Base-by-base conservation (phyloP, 2,329 filamentous ascomycete genomes). In the Arthrobotrys pseudoclavata region DNA sequence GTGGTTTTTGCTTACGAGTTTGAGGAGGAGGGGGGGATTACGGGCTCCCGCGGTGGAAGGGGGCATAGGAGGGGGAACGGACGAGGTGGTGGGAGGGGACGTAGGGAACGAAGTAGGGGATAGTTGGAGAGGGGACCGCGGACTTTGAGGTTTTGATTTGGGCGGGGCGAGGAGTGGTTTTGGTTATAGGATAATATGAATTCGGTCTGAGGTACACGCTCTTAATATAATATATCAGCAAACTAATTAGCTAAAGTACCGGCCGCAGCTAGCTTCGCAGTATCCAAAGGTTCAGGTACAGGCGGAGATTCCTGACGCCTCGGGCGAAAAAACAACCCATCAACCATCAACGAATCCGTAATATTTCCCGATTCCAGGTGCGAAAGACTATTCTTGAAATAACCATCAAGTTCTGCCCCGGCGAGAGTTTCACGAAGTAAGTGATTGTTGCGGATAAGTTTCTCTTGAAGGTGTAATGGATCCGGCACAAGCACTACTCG, bases 1-100 rank as follows among this genome's bases (percentile, higher is more conserved):
- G 34, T 62, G 12, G 40, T 76, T 22, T 61, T 34, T 52, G 72
- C 50, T 70, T 70, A 76, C 62, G 66, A 76, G 31, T 70, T 76
- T 66, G 64, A 69, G 26, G 71, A 76, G 20, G 64, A n/a, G 47
- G 62, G 10, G 42, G 42, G 4, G 37, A 6, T 40, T 22, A 12
- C 7, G 40, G 69, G 15, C 26, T 7, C 48, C 22, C 13, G 66
- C 24, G 60, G 72, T 34, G 70, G 70, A 3, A 37, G 63, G 13
- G 70, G 63, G n/a, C 22, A 31, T 29, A 31, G 52, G 2, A 47
- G 68, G 31, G 57, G 68, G 3, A 60, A 60, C 5, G 18, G 68
- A 13, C 10, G 66, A 26, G 24, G 42, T 20, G 29, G 53, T 3
- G 29, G 67, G 6, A 31, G 40, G 10, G 53, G 24, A 15, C 13